Evolutionary conservation across 2,329 filamentous ascomycete species (phyloP), one percentile per base, ranked within the genome.

Genomic region (Mycosphaerella sp.): DNA sequence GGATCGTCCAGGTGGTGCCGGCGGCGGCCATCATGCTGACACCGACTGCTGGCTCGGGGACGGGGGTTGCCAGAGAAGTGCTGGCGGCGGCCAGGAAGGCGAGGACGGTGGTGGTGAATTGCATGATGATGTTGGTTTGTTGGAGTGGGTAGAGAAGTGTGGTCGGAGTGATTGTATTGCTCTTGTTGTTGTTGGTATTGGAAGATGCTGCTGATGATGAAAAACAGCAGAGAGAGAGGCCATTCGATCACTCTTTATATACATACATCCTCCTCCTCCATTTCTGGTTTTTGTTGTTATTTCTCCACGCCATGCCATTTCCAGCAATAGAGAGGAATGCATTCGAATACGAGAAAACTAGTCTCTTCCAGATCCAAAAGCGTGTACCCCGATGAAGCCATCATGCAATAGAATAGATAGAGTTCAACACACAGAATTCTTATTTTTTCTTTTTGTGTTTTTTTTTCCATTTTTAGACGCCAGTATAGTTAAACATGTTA

Each of bases 1-100:
- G 47, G 48, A 61, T 53, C 11, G 61, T 60, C 61, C 59, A 61
- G 8, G 47, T 23, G n/a, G 56, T 51, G 44, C 48, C 40, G 44
- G 36, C 45, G 7, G 57, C 41, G 39, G 54, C 48, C 54, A 60
- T 57, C 57, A 59, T 61, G 45, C 48, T 53, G n/a, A 43, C 32
- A n/a, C 31, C 43, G 14, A 31, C 47, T 14, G 32, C 44, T 46
- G 48, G 45, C 8, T 46, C 50, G 17, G 53, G 56, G 17, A 50
- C 48, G 34, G 57, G 54, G 9, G 44, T 42, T 10, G 58, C 57
- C 43, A 58, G 41, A 26, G 58, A 50, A 14, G 58, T 50, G 57
- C 49, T 39, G 45, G 57, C 52, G 43, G 54, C 38, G 49, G 56
- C 53, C 41, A 59, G 17, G 46, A 56, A 42, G 32, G 59, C 57